Percentiles rank a stretch among this genome's conserved stretches.
These are phyloP conservation scores for Leccinum pellstonianum DNA, from an alignment of 768 basidiomycete species.

Conservation along the genomic window DNA sequence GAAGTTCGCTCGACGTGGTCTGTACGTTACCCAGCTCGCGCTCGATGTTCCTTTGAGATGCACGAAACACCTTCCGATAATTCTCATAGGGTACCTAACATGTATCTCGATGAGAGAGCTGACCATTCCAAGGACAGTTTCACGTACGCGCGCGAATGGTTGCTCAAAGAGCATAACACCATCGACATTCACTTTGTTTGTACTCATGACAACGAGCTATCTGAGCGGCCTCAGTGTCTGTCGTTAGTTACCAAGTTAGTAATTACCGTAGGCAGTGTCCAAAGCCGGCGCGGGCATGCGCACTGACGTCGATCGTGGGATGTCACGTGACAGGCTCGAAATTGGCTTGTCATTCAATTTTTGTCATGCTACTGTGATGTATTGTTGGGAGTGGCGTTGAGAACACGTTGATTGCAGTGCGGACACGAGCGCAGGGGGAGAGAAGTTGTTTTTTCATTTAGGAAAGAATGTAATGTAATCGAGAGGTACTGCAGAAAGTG, in stretches of 20 bases:
- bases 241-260: constrained; percentile 6
- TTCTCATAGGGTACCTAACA: constrained; percentile 85
- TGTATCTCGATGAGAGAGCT: constrained; percentile 13
- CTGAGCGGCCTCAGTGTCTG: constrained; percentile 7
- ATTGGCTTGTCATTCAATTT: background rate
- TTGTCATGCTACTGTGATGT: background rate
- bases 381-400: background rate
- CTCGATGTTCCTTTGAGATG: constrained; percentile 78
- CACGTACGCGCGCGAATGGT: constrained; percentile 68
- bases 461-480: constrained; percentile 9
- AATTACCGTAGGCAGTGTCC: background rate
- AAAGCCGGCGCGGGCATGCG: background rate
- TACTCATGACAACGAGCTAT: constrained; percentile 28
- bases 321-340: constrained; percentile 26
- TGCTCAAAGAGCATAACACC: constrained; percentile 82
- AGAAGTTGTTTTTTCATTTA: constrained; percentile 10
- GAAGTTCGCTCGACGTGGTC: constrained; percentile 57
- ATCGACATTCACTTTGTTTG: constrained; percentile 61
- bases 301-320: constrained; percentile 17
- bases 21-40: constrained; percentile 68
- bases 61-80: constrained; percentile 83
- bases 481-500: background rate
- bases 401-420: constrained; percentile 19
- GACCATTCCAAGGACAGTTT: background rate
- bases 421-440: constrained; percentile 9